phyloP scores from a whole-genome alignment of 2,329 filamentous ascomycete species.

The Taxawa tesnikishii region DNA sequence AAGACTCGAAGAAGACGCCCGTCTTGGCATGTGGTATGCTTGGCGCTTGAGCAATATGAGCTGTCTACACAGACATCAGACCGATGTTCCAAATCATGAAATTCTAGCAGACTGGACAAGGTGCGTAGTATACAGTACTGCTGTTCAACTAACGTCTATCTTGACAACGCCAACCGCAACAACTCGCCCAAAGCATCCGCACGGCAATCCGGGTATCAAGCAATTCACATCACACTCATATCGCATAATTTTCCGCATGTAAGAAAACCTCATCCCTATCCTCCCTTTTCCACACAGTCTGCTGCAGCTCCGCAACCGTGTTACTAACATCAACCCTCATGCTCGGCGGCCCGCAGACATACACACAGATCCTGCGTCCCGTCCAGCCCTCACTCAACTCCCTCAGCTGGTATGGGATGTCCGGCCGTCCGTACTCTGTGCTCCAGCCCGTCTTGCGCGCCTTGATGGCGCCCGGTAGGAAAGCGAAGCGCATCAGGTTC shows the following conservation, averaged over 20 bases:
- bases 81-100: too few species aligned
- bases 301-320: conserved; percentile 71
- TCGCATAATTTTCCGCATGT: conserved; percentile 89
- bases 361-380: conserved; percentile 73
- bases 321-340: conserved; percentile 85
- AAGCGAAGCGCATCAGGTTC: conserved; percentile 81
- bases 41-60: too few species aligned
- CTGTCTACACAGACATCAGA: too few species aligned
- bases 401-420: conserved; percentile 75
- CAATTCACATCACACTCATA: too few species aligned
- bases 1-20: too few species aligned
- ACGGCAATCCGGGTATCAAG: too few species aligned
- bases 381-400: conserved; percentile 72
- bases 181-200: too few species aligned
- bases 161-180: too few species aligned
- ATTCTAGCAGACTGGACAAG: too few species aligned
- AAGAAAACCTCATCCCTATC: conserved; percentile 81
- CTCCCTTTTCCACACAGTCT: conserved; percentile 61
- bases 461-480: conserved; percentile 44
- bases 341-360: conserved; percentile 77
- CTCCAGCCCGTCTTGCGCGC: conserved; percentile 61
- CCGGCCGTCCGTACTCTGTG: conserved; percentile 83
- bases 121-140: too few species aligned
- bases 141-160: too few species aligned
- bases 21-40: background rate